Evolutionary conservation across 352 stramenopile species (phyloP).

Genomic region (Elongisporangium undulatum): DNA sequence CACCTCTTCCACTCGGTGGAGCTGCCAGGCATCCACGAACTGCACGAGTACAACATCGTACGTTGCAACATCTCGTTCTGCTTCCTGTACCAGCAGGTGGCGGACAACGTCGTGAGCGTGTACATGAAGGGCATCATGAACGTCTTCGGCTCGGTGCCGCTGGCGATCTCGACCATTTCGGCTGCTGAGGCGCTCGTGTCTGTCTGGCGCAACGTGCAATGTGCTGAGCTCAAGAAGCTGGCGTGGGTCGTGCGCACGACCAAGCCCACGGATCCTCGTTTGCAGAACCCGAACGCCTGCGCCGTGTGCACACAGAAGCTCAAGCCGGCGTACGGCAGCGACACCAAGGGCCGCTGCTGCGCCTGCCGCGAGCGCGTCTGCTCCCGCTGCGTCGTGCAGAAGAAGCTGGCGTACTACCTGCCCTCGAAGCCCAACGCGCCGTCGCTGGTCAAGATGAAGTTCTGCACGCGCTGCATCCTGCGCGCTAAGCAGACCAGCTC

Average conservation of each 20-base stretch:
- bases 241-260: neutral
- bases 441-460: constrained; percentile 14
- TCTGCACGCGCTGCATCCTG: constrained; percentile 33
- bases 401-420: constrained; percentile 9
- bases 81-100: constrained; percentile 23
- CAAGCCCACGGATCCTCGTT: neutral
- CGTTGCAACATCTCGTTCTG: constrained; percentile 26
- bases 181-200: neutral
- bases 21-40: constrained; percentile 14
- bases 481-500: constrained; percentile 20
- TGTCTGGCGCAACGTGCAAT: neutral
- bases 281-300: constrained; percentile 17
- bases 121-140: constrained; percentile 37
- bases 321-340: constrained; percentile 10
- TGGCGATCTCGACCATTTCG: neutral
- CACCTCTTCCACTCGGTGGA: constrained; percentile 48
- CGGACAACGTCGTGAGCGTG: constrained; percentile 17
- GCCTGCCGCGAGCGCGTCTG: neutral
- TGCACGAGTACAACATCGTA: constrained; percentile 17
- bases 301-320: constrained; percentile 14
- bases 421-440: constrained; percentile 17
- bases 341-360: neutral
- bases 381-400: neutral
- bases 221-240: neutral
- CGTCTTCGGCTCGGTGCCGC: neutral